A percentile compares a stretch with the other conserved stretches of the same genome.
phyloP scores from a whole-genome alignment of 2,329 filamentous ascomycete genomes.

The Verticillium albo-atrum region DNA sequence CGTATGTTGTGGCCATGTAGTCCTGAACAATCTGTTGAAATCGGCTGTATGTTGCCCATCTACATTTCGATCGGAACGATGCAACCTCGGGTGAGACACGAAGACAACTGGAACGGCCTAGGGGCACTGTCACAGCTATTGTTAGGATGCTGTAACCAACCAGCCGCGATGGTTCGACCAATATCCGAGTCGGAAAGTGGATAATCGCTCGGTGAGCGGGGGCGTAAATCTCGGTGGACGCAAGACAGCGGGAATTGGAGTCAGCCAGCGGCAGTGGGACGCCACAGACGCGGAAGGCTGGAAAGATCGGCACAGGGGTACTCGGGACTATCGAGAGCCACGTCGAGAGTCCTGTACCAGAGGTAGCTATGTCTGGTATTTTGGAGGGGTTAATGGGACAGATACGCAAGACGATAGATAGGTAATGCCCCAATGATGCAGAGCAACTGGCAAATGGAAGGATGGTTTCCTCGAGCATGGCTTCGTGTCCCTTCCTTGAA shows the following conservation, averaged over 20 bases:
- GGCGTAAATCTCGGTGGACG: background rate
- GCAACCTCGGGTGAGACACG: background rate
- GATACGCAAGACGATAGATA: too few species aligned
- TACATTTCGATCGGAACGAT: background rate
- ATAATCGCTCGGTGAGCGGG: background rate
- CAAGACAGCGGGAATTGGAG: background rate
- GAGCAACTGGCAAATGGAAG: too few species aligned
- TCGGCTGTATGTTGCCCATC: background rate
- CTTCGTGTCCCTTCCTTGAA: too few species aligned
- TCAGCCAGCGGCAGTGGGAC: slow-evolving; percentile 1
- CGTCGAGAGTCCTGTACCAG: too few species aligned
- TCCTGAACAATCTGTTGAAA: background rate
- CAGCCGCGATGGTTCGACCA: background rate
- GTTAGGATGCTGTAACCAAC: background rate
- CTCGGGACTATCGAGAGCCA: background rate
- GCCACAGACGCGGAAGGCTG: background rate
- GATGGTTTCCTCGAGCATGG: too few species aligned
- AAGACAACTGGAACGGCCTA: background rate
- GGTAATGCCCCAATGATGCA: too few species aligned
- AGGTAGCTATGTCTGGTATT: too few species aligned
- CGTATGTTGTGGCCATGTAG: background rate
- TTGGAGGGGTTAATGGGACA: too few species aligned
- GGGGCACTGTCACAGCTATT: background rate
- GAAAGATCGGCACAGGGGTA: slow-evolving; percentile 4
- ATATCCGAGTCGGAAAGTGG: background rate